Evolutionary conservation across 23 red algal species (phyloP).

Genomic region (Gracilaria domingensis): DNA sequence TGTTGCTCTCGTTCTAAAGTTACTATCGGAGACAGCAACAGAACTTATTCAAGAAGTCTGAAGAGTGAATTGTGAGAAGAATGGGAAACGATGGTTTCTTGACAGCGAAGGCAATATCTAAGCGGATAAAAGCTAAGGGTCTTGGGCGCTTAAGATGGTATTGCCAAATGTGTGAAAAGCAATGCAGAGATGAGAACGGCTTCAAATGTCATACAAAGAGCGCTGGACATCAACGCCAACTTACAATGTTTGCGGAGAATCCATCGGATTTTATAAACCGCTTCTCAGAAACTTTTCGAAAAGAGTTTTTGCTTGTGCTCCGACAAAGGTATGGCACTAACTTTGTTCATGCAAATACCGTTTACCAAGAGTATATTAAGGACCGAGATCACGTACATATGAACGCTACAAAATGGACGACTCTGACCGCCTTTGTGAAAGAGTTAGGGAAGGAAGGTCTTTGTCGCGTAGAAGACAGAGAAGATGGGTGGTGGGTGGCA

Average conservation of each 20-base stretch:
- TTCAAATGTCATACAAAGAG: slow-evolving; percentile 83
- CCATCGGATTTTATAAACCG: slow-evolving; percentile 60
- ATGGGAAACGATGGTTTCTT: slow-evolving; percentile 73
- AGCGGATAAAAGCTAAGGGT: slow-evolving; percentile 90
- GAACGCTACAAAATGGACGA: slow-evolving; percentile 92
- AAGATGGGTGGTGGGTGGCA: slow-evolving; percentile 70
- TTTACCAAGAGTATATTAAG: slow-evolving; percentile 92
- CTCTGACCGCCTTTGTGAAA: slow-evolving; percentile 85
- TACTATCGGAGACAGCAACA: background rate
- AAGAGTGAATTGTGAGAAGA: background rate
- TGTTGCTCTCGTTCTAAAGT: background rate
- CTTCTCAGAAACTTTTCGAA: slow-evolving; percentile 80
- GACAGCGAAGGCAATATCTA: slow-evolving; percentile 83
- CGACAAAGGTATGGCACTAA: slow-evolving; percentile 76
- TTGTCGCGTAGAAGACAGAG: slow-evolving; percentile 82
- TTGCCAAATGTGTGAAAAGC: slow-evolving; percentile 97
- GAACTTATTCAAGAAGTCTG: background rate
- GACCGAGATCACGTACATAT: slow-evolving; percentile 94
- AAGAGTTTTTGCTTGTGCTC: slow-evolving; percentile 78
- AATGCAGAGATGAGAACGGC: slow-evolving; percentile 94
- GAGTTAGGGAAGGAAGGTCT: slow-evolving; percentile 73
- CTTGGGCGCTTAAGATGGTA: slow-evolving; percentile 85
- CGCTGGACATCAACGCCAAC: slow-evolving; percentile 72
- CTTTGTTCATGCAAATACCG: slow-evolving; percentile 78
- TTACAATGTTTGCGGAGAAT: slow-evolving; percentile 75